phyloP scores from a whole-genome alignment of 495 filamentous ascomycete species.

The Xylaria grammica region DNA sequence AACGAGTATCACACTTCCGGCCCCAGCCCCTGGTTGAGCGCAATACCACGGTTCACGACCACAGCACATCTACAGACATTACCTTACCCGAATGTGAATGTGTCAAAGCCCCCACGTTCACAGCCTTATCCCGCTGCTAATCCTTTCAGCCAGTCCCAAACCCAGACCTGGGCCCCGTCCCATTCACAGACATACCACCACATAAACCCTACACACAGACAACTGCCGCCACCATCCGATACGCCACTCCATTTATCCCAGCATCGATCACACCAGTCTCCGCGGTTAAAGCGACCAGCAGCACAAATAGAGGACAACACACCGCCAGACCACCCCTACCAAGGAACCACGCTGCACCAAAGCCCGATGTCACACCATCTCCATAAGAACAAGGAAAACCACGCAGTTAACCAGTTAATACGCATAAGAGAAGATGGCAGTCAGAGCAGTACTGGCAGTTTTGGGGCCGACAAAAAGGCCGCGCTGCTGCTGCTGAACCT shows the following conservation, averaged over 20 bases:
- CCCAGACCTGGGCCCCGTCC: background rate
- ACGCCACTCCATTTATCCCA: background rate
- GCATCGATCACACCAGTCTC: background rate
- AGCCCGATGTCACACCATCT: background rate
- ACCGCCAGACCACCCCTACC: background rate
- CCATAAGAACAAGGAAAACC: background rate
- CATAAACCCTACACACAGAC: background rate
- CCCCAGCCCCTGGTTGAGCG: slow-evolving; percentile 49
- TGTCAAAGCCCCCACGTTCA: slow-evolving; percentile 1
- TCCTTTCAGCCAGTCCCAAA: background rate
- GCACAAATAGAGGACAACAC: background rate
- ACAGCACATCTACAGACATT: slow-evolving; percentile 24
- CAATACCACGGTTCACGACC: slow-evolving; percentile 46
- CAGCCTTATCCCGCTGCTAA: slow-evolving; percentile 3
- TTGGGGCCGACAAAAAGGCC: slow-evolving; percentile 56
- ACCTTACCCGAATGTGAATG: slow-evolving; percentile 2
- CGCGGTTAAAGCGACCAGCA: slow-evolving; percentile 1
- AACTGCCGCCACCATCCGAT: slow-evolving; percentile 10
- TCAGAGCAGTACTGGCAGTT: background rate
- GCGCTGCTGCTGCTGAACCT: slow-evolving; percentile 63
- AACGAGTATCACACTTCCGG: slow-evolving; percentile 25
- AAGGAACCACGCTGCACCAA: background rate
- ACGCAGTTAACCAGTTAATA: background rate
- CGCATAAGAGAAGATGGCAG: background rate
- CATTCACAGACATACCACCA: slow-evolving; percentile 1